Percentiles rank a stretch among this genome's conserved stretches.
Conservation (phyloP, 2,329 filamentous ascomycete genomes). For the Ambrosiella xylebori region DNA sequence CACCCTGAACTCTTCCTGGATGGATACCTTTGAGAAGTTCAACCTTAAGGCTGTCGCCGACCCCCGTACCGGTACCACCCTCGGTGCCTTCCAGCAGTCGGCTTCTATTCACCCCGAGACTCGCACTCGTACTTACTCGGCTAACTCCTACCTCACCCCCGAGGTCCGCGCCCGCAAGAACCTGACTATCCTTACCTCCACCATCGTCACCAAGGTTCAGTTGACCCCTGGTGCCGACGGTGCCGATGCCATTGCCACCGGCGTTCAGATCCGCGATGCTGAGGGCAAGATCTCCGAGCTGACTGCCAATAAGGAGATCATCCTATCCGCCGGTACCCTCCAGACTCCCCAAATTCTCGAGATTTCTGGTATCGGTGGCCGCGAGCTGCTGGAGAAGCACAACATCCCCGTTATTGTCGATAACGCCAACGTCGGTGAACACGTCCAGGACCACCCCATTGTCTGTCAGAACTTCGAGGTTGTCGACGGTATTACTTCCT, state of each 20-base stretch:
- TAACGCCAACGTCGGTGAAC: conserved; percentile 39
- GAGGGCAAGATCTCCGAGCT: conserved; percentile 14
- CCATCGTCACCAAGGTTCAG: conserved; percentile 20
- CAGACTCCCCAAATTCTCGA: conserved; percentile 35
- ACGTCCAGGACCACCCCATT: conserved; percentile 34
- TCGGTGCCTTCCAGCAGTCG: conserved; percentile 21
- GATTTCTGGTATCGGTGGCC: conserved; percentile 31
- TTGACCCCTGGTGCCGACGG: conserved; percentile 16
- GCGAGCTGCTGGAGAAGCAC: conserved; percentile 24
- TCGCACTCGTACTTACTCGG: conserved; percentile 20
- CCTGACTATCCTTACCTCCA: conserved; percentile 21
- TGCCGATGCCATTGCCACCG: conserved; percentile 19
- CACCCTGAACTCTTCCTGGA: conserved; percentile 21
- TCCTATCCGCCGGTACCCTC: conserved; percentile 32
- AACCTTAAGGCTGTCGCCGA: conserved; percentile 21
- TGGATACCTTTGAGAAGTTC: conserved; percentile 21
- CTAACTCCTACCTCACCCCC: conserved; percentile 20
- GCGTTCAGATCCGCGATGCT: conserved; percentile 17
- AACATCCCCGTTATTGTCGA: conserved; percentile 29
- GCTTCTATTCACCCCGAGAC: conserved; percentile 19
- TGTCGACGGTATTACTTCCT: conserved; percentile 18
- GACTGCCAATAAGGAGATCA: conserved; percentile 27
- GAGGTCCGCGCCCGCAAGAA: conserved; percentile 16
- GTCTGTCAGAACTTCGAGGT: conserved; percentile 25
- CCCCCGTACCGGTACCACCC: conserved; percentile 18